Evolutionary conservation across 2,329 filamentous ascomycete genomes (phyloP).

Genomic region (Coleophoma cylindrospora): DNA sequence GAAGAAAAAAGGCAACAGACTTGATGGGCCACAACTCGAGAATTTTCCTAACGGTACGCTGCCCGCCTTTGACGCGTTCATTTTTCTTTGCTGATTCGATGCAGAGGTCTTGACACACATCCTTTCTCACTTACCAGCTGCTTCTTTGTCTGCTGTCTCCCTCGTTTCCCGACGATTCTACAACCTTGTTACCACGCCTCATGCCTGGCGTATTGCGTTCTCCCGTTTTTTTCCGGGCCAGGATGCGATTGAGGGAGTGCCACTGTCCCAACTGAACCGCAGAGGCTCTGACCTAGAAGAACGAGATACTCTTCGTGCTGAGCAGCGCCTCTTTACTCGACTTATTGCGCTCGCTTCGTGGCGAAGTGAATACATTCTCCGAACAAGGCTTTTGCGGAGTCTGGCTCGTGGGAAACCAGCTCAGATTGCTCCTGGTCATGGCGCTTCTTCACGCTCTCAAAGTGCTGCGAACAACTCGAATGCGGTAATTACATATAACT

Average conservation of each 20-base stretch:
- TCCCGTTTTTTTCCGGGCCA: slow-evolving; percentile 83
- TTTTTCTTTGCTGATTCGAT: slow-evolving; percentile 20
- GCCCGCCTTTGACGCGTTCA: slow-evolving; percentile 4
- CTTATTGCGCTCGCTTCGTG: slow-evolving; percentile 84
- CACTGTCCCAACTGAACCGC: slow-evolving; percentile 28
- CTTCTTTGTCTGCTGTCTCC: slow-evolving; percentile 75
- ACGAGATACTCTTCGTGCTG: slow-evolving; percentile 56
- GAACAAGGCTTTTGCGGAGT: slow-evolving; percentile 78
- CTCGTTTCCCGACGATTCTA: slow-evolving; percentile 87
- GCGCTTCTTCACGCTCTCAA: slow-evolving; percentile 42
- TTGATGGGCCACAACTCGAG: slow-evolving; percentile 22
- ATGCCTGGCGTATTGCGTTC: slow-evolving; percentile 92
- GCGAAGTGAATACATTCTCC: slow-evolving; percentile 90
- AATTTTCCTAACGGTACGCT: slow-evolving; percentile 77
- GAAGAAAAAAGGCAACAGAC: slow-evolving; percentile 32
- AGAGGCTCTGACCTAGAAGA: slow-evolving; percentile 38
- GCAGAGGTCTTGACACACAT: slow-evolving; percentile 89
- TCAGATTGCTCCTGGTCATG: slow-evolving; percentile 46
- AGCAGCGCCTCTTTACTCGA: slow-evolving; percentile 75
- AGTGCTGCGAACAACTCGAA: slow-evolving; percentile 53
- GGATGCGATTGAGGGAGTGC: slow-evolving; percentile 40
- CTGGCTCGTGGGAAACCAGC: slow-evolving; percentile 76
- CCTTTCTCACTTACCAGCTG: slow-evolving; percentile 81
- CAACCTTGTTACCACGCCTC: slow-evolving; percentile 78
- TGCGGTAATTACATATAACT: slow-evolving; percentile 80